Base-by-base conservation (phyloP, 805 yeast genomes). In the Candida ascalaphidarum region DNA sequence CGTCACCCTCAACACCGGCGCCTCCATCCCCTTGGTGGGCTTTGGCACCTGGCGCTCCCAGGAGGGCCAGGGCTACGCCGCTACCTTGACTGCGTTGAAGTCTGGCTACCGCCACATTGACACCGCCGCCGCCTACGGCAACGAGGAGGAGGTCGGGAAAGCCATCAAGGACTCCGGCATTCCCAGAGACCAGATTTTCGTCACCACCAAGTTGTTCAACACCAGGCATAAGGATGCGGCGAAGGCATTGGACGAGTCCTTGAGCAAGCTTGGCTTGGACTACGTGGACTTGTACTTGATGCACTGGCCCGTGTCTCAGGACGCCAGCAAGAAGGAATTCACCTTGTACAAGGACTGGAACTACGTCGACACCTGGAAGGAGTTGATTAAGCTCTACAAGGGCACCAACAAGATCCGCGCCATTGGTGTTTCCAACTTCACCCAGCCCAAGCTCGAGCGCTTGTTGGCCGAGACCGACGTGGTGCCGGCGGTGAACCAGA, bases 261-360 rank as follows among this genome's bases (percentile, higher is more conserved):
- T 83, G 44, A 43, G 65, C 40, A 73, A 77, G 44, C 61, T 83
- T 36, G 77, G 76, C 1, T 46, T 81, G 40, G 89, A 79, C 28
- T 84, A 84, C 44, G 79, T 84, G 29, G 95, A 84, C 48, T 58
- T 84, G 34, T 76, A 77, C 48, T 65, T 84, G 46, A 68, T 83
- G 50, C 95, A 84, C 55, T 84, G 94, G 94, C 95, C 95, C 5
- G 69, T 71, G 23, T 60, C 79, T 9, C 50, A 70, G 33, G 68
- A 64, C 29, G 52, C 63, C n/a, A 47, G 57, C 40, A 31, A 35
- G 10, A 31, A 30, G 8, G 58, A 58, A 12, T 49, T 49, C 11
- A 29, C 32, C 22, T 10, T 27, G 6, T 37, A 53, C 63, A 24
- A 63, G 56, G 59, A 49, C 28, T 48, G 61, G 53, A 42, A 41